Evolutionary conservation across 805 yeast species (phyloP), one percentile per base, ranked within the genome.

Genomic region (Nakazawaea populi): DNA sequence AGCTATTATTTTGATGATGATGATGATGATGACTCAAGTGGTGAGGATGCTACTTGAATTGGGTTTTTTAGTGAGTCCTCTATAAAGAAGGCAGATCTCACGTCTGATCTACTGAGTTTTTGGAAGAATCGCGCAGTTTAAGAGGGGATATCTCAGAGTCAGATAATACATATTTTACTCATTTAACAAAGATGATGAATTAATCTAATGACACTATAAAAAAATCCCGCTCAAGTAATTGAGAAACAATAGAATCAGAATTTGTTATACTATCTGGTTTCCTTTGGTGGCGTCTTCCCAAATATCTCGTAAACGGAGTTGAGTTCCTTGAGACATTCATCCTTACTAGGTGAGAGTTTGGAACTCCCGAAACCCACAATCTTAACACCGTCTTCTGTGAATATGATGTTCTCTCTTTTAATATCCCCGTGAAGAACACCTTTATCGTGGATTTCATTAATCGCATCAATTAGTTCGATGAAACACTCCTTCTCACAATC

Each of bases 11-110:
- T 32, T 30, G 52, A 51, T n/a, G 51, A 42, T 14, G 46, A 50
- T 14, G 49, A 42, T 18, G 31, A 58, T 31, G 59, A 61, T 51
- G 64, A 69, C 10, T 40, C 11, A 40, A 18, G 24, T 10, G 10
- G 14, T 7, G 2, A 8, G 31, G 3, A 11, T 32, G 11, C 11
- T 32, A 1, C 3, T 9, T 32, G 11, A 11, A 32, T 32, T 18
- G 24, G 24, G 24, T 18, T 18, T 18, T 18, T 18, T 18, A 18
- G n/a, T n/a, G n/a, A n/a, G n/a, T n/a, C n/a, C n/a, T n/a, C n/a
- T n/a, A n/a, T n/a, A n/a, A n/a, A n/a, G n/a, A n/a, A n/a, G n/a
- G n/a, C n/a, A n/a, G 24, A 18, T 18, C 24, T 3, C 24, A 18
- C 24, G 24, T 18, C 24, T 18, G 24, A 18, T 18, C 24, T 18